Evolutionary conservation across 768 basidiomycete species (phyloP).

Genomic region (Pleurotus tuber-regium): DNA sequence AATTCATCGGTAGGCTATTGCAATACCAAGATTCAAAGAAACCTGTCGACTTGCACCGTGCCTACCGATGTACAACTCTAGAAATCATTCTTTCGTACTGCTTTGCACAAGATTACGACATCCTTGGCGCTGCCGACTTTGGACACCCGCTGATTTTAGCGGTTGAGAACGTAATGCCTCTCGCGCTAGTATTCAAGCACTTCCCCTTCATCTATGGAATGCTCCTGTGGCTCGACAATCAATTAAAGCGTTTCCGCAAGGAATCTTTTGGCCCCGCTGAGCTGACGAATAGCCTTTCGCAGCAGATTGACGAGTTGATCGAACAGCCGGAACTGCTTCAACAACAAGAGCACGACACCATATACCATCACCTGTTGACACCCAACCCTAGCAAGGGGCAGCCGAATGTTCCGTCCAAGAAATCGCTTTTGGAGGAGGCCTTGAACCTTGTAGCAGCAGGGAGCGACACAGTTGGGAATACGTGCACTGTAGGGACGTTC

Average conservation of each 20-base stretch:
- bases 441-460: conserved; percentile 28
- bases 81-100: conserved; percentile 32
- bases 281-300: conserved; percentile 14
- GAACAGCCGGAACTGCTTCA: conserved; percentile 22
- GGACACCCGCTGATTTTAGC: conserved; percentile 22
- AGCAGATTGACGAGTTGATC: conserved; percentile 25
- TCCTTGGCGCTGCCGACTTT: conserved; percentile 22
- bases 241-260: conserved; percentile 12
- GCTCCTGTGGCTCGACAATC: conserved; percentile 18
- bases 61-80: conserved; percentile 24
- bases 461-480: conserved; percentile 27
- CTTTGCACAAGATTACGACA: conserved; percentile 25
- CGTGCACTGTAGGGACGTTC: conserved; percentile 23
- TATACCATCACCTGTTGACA: conserved; percentile 32
- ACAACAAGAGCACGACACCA: conserved; percentile 29
- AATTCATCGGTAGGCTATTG: conserved; percentile 17
- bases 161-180: conserved; percentile 13
- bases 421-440: conserved; percentile 21
- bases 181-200: conserved; percentile 15
- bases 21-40: conserved; percentile 6
- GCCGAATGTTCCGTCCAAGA: conserved; percentile 12
- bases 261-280: conserved; percentile 16
- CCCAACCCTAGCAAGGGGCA: conserved; percentile 13
- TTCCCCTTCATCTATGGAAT: conserved; percentile 20
- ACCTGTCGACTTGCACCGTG: conserved; percentile 23